Evolutionary conservation across 2,329 filamentous ascomycete species (phyloP).

Genomic region (Colletotrichum ledebouriae): DNA sequence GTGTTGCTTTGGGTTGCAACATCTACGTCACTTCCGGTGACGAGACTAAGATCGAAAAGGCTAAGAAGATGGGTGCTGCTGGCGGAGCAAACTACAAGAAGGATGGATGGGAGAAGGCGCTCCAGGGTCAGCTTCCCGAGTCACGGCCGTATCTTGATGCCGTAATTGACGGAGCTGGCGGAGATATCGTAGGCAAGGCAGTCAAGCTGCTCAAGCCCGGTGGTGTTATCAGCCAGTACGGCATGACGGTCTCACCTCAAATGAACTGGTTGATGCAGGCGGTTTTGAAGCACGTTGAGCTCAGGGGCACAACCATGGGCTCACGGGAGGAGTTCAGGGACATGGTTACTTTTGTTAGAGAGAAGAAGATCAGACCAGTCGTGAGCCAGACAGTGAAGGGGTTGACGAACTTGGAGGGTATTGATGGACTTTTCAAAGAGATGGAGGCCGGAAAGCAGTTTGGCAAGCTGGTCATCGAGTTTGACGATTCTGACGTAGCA

Average conservation of each 20-base stretch:
- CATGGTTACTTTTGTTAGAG: constrained; percentile 86
- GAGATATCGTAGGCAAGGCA: constrained; percentile 81
- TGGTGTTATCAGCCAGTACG: constrained; percentile 87
- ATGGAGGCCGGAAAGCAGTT: constrained; percentile 91
- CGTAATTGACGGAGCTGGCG: constrained; percentile 92
- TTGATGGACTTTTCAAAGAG: constrained; percentile 86
- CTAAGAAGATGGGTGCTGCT: constrained; percentile 78
- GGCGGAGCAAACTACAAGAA: constrained; percentile 89
- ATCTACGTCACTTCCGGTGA: constrained; percentile 87
- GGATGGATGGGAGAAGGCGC: constrained; percentile 83
- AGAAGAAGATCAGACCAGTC: constrained; percentile 80
- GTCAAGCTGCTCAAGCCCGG: constrained; percentile 81
- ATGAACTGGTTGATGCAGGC: constrained; percentile 90
- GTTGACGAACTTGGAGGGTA: constrained; percentile 80
- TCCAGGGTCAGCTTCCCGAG: constrained; percentile 72
- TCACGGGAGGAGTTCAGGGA: constrained; percentile 90
- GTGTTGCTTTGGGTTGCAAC: constrained; percentile 77
- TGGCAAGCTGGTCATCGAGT: constrained; percentile 89
- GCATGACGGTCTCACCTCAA: constrained; percentile 89
- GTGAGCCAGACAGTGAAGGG: constrained; percentile 82
- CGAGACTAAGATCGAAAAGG: constrained; percentile 80
- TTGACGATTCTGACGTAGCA: constrained; percentile 59
- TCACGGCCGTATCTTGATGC: constrained; percentile 81
- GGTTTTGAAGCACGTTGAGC: constrained; percentile 88
- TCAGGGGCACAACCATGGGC: constrained; percentile 91